Percentiles rank a stretch among this genome's conserved stretches.
These are phyloP conservation scores for Avena sativa DNA, from an alignment of 176 grass and related monocot genomes.

Conservation along the genomic window DNA sequence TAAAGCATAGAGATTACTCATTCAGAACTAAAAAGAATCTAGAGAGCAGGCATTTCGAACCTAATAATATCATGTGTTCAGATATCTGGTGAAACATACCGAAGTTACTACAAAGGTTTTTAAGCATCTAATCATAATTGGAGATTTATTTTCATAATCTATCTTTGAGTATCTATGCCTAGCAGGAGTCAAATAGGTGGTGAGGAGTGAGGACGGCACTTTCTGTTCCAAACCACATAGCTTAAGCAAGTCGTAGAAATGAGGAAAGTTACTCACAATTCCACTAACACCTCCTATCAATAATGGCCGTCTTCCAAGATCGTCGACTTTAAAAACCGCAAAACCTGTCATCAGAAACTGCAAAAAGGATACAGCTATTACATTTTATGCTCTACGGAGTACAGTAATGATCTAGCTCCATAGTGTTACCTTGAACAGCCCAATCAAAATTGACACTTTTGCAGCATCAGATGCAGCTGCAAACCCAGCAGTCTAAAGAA, in stretches of 20 bases:
- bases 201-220: background rate
- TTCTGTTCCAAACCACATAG: conserved; percentile 5
- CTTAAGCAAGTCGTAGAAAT: conserved; percentile 26
- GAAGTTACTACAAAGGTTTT: background rate
- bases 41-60: conserved; percentile 20
- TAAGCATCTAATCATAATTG: conserved; percentile 14
- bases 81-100: conserved; percentile 22
- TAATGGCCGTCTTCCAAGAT: conserved; percentile 82
- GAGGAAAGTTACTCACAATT: conserved; percentile 68
- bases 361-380: conserved; percentile 43
- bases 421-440: conserved; percentile 87
- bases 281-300: conserved; percentile 89
- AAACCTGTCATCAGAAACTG: conserved; percentile 91
- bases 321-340: conserved; percentile 84
- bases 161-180: background rate
- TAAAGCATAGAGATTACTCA: conserved; percentile 19
- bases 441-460: conserved; percentile 83
- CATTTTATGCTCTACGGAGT: background rate
- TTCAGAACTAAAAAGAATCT: conserved; percentile 25
- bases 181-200: conserved; percentile 20
- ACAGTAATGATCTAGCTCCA: conserved; percentile 9
- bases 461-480: conserved; percentile 91
- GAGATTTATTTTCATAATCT: background rate
- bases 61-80: conserved; percentile 17
- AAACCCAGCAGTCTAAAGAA: conserved; percentile 87